Base-by-base conservation (phyloP, 495 filamentous ascomycete species). In the Terfezia boudieri region DNA sequence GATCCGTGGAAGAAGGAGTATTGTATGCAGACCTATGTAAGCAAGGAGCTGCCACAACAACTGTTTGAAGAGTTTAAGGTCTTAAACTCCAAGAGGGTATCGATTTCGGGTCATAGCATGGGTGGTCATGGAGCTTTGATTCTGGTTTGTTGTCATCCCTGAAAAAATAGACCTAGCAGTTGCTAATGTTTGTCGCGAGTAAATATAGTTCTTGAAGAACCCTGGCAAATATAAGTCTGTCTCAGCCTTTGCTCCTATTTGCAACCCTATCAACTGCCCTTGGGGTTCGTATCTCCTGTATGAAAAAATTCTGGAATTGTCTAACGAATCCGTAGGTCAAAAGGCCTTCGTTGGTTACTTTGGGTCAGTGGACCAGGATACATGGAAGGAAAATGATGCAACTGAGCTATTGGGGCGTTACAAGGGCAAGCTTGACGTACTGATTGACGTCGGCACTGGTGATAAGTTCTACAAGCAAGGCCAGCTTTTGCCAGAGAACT, bases 401-500 rank as follows among this genome's bases (percentile, higher is more conserved):
- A 89, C 86, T 2, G 88, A 94, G 70, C 68, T 96, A 56, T 68
- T 98, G 37, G 79, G 76, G 72, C 72, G 73, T 53, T 90, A 77
- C 79, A 77, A 74, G 58, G 78, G 78, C 1, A 60, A 77, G 12
- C 68, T 94, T 49, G 80, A 84, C 64, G 71, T 51, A 2, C 41
- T 65, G 49, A 59, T 65, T 23, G 63, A 65, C 54, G 62, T 65
- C n/a, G 90, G 90, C 7, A 94, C 87, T 22, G 83, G 77, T 36
- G 90, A 98, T 72, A 84, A 87, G 62, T 96, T 95, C 67, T 95
- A 94, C 69, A 86, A 93, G 71, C 79, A 92, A 63, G 78, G 78
- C 43, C 92, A 98, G 67, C 72, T 98, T 53, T 73, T 95, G 16
- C 89, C 87, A 2, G 92, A 98, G 75, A 94, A 94, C 66, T 82